These are phyloP conservation scores for Moricandia arvensis DNA, from an alignment of 345 rosid species.

Conservation along the genomic window DNA sequence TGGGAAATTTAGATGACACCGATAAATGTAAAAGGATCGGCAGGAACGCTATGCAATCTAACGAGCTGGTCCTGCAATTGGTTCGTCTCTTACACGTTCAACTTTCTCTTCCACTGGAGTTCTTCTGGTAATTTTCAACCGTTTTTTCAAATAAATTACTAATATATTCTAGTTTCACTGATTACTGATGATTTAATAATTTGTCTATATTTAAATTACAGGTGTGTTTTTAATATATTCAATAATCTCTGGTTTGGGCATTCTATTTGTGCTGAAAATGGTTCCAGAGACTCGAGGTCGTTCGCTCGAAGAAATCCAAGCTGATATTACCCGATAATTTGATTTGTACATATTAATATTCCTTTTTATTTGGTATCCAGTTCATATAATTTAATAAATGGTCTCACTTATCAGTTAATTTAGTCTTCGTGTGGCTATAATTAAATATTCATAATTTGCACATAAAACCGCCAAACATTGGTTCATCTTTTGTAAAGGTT, in stretches of 20 bases:
- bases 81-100: slow-evolving; percentile 68
- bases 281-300: slow-evolving; percentile 83
- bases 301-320: slow-evolving; percentile 79
- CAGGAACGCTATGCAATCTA: slow-evolving; percentile 79
- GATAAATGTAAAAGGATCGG: slow-evolving; percentile 74
- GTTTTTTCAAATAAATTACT: background rate
- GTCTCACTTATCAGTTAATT: background rate
- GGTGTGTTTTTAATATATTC: slow-evolving; percentile 74
- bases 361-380: slow-evolving; percentile 3
- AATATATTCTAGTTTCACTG: background rate
- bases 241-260: slow-evolving; percentile 53
- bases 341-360: background rate
- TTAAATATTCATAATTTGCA: background rate
- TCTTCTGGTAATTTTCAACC: slow-evolving; percentile 24
- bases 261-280: slow-evolving; percentile 62
- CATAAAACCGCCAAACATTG: no score
- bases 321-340: slow-evolving; percentile 34
- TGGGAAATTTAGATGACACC: slow-evolving; percentile 59
- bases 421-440: background rate
- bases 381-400: background rate
- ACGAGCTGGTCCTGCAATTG: slow-evolving; percentile 82
- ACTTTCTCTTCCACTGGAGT: slow-evolving; percentile 46
- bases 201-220: slow-evolving; percentile 13
- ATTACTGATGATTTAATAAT: background rate
- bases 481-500: no score